Evolutionary conservation across 2,329 filamentous ascomycete species (phyloP).

Genomic region (Microdochium paspali): DNA sequence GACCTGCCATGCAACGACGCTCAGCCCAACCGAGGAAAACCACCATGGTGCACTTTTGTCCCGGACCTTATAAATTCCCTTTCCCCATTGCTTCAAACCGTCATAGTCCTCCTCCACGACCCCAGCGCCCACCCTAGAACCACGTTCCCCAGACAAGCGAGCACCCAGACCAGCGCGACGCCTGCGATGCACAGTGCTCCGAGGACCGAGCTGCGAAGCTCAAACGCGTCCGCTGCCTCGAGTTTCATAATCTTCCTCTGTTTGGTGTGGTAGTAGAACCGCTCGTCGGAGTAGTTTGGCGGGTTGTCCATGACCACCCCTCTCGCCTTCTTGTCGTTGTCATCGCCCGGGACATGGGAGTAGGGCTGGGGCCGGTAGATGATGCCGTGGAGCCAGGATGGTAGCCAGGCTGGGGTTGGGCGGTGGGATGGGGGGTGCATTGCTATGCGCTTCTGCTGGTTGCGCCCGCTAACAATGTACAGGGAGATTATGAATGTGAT

Average conservation of each 20-base stretch:
- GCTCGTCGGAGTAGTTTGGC: constrained; percentile 13
- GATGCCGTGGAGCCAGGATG: constrained; percentile 29
- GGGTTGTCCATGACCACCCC: constrained; percentile 4
- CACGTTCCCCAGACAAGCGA: constrained; percentile 11
- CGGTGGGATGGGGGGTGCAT: constrained; percentile 16
- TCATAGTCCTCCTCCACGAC: background rate
- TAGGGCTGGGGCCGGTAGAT: constrained; percentile 31
- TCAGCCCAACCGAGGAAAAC: too few species aligned
- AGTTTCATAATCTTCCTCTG: constrained; percentile 51
- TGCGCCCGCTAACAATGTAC: constrained; percentile 48
- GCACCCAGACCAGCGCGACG: constrained; percentile 17
- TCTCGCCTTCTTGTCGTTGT: too few species aligned
- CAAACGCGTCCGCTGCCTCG: constrained; percentile 55
- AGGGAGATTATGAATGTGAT: constrained; percentile 57
- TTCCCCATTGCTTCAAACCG: too few species aligned
- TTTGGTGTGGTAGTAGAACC: constrained; percentile 43
- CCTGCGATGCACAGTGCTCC: constrained; percentile 31
- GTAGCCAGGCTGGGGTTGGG: constrained; percentile 16
- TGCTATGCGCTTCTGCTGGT: constrained; percentile 39
- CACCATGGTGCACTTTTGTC: too few species aligned
- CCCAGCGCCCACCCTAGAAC: constrained; percentile 9
- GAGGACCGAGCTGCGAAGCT: constrained; percentile 46
- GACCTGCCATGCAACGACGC: too few species aligned
- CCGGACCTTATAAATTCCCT: too few species aligned
- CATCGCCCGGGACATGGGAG: constrained; percentile 18